phyloP scores from a whole-genome alignment of 2,329 filamentous ascomycete species.

The Penicillium sp. region DNA sequence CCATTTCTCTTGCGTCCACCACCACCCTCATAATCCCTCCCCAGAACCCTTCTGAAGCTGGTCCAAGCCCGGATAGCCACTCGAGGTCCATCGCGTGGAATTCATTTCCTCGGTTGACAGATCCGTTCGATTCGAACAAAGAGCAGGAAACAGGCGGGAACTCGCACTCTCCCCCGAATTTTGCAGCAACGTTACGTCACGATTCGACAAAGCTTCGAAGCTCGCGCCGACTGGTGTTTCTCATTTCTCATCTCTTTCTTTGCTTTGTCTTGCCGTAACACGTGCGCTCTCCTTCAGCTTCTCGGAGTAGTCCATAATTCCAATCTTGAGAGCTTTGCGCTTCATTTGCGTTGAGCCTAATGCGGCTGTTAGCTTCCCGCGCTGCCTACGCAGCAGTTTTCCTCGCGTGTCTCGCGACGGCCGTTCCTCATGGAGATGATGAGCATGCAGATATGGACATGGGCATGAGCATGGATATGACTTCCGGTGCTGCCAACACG shows the following conservation, averaged over 20 bases:
- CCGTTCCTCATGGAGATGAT: constrained; percentile 41
- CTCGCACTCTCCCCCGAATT: constrained; percentile 6
- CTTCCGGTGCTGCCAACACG: constrained; percentile 17
- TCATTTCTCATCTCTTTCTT: not conserved
- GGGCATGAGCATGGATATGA: constrained; percentile 33
- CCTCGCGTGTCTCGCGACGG: constrained; percentile 36
- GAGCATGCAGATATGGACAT: constrained; percentile 39
- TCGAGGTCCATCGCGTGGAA: not conserved
- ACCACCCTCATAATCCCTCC: constrained; percentile 2
- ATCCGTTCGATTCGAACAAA: not conserved
- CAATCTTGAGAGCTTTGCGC: constrained; percentile 6
- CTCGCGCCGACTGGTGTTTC: constrained; percentile 5
- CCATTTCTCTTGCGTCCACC: not conserved
- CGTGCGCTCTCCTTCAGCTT: not conserved
- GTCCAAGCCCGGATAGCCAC: not conserved
- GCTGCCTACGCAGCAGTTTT: constrained; percentile 35
- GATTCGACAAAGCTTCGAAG: constrained; percentile 28
- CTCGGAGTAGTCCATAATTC: constrained; percentile 5
- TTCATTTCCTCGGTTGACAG: constrained; percentile 6
- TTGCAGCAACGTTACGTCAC: constrained; percentile 29
- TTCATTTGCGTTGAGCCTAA: constrained; percentile 14
- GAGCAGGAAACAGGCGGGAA: not conserved
- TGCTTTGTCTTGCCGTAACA: constrained; percentile 13
- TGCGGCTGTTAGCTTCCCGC: constrained; percentile 32
- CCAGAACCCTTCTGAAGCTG: not conserved